These are phyloP conservation scores for Auriculariales sp. DNA, from an alignment of 768 basidiomycete genomes.

Conservation along the genomic window DNA sequence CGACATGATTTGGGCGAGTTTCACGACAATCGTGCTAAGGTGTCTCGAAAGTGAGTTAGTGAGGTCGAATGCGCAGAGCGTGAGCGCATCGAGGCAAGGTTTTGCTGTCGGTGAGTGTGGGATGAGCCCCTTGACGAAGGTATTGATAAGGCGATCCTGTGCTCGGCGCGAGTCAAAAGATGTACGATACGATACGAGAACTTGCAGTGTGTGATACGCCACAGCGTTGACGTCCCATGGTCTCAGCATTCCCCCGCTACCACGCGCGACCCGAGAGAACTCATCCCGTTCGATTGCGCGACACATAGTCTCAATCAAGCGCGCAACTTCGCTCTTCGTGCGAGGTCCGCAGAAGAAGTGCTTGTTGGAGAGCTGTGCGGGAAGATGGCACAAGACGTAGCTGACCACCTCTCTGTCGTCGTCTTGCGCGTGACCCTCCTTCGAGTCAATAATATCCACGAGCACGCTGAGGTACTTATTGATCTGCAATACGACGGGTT, in stretches of 20 bases:
- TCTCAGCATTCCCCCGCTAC: conserved; percentile 38
- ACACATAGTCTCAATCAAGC: conserved; percentile 54
- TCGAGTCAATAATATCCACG: conserved; percentile 44
- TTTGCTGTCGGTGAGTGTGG: conserved; percentile 67
- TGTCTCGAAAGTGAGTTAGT: conserved; percentile 66
- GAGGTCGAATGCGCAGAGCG: conserved; percentile 78
- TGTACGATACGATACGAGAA: conserved; percentile 73
- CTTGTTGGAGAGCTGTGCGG: conserved; percentile 85
- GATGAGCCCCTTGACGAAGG: conserved; percentile 49
- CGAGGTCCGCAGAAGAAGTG: conserved; percentile 90
- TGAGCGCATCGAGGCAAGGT: conserved; percentile 79
- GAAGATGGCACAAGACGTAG: conserved; percentile 82
- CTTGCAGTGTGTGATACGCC: conserved; percentile 75
- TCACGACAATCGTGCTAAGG: conserved; percentile 68
- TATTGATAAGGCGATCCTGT: conserved; percentile 57
- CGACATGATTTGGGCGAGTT: conserved; percentile 87
- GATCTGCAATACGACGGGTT: conserved; percentile 40
- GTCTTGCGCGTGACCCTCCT: no score
- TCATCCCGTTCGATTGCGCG: conserved; percentile 42
- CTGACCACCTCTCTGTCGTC: conserved; percentile 87
- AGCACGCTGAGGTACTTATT: conserved; percentile 59
- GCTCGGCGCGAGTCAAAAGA: conserved; percentile 52
- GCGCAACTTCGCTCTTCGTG: conserved; percentile 45
- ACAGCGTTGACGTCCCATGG: conserved; percentile 74
- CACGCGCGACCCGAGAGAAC: no score